phyloP scores from a whole-genome alignment of 768 basidiomycete species.

The Mycena epipterygia region DNA sequence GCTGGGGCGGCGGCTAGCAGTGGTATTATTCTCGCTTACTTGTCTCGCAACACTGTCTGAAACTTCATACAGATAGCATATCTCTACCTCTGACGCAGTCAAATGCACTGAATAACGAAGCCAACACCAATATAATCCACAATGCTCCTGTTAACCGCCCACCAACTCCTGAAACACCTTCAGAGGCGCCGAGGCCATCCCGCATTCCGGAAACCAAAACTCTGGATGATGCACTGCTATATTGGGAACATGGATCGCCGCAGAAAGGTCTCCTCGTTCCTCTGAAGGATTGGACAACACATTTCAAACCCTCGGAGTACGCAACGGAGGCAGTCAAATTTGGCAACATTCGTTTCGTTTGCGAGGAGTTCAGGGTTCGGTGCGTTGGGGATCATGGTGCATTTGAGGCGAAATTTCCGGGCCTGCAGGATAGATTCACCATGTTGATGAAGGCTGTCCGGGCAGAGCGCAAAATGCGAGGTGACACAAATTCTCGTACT shows the following conservation, averaged over 20 bases:
- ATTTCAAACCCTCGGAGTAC: conserved; percentile 26
- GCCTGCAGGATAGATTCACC: conserved; percentile 14
- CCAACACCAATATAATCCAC: no score
- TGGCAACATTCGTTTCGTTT: conserved; percentile 19
- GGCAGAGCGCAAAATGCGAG: conserved; percentile 16
- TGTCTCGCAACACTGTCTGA: conserved; percentile 11
- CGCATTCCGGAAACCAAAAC: conserved; percentile 30
- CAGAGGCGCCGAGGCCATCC: no score
- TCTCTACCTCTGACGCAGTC: no score
- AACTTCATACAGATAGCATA: no score
- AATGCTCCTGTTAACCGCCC: no score
- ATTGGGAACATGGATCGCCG: conserved; percentile 33
- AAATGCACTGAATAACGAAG: no score
- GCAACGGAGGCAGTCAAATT: conserved; percentile 20
- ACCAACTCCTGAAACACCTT: no score
- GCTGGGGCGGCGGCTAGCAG: neutral
- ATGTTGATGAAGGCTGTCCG: conserved; percentile 18
- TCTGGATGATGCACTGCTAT: conserved; percentile 36
- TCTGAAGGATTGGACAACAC: conserved; percentile 29
- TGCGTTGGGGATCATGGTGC: neutral
- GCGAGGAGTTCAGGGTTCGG: neutral
- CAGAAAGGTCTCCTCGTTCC: conserved; percentile 32
- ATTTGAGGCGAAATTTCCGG: conserved; percentile 15
- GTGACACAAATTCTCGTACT: conserved; percentile 20
- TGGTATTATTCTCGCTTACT: neutral